Conservation (phyloP, 1,284 basidiomycete species). For the Tetrapyrgos nigripes region DNA sequence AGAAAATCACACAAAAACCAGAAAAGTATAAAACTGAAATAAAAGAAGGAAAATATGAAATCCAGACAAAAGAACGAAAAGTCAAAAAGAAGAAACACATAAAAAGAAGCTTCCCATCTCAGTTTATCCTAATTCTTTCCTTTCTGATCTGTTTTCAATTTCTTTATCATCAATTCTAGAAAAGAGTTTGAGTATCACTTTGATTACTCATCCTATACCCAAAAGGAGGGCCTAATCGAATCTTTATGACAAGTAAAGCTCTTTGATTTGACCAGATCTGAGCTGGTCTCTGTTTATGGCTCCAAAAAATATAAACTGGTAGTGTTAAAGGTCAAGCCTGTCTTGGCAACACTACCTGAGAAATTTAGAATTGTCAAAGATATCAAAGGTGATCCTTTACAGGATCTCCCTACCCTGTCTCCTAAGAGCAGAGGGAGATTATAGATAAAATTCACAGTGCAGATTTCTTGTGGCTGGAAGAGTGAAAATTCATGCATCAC, state of each 20-base stretch:
- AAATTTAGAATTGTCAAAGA: constrained; percentile 38
- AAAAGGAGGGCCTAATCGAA: too few relatives aligned
- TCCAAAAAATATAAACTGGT: constrained; percentile 45
- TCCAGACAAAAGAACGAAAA: too few relatives aligned
- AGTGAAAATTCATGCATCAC: constrained; percentile 34
- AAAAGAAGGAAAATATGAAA: too few relatives aligned
- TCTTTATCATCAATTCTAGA: too few relatives aligned
- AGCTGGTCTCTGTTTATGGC: constrained; percentile 9
- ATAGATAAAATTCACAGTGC: constrained; percentile 29
- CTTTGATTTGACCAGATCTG: background rate
- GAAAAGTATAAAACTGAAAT: too few relatives aligned
- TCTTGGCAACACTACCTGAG: constrained; percentile 31
- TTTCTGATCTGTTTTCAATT: too few relatives aligned
- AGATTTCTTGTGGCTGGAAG: constrained; percentile 38
- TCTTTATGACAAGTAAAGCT: background rate
- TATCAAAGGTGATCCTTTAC: constrained; percentile 40
- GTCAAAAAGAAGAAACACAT: too few relatives aligned
- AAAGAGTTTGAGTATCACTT: too few relatives aligned
- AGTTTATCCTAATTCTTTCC: too few relatives aligned
- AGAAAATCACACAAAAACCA: too few relatives aligned
- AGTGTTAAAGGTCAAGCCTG: constrained; percentile 32
- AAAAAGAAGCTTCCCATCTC: too few relatives aligned
- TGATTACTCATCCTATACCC: too few relatives aligned
- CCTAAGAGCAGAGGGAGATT: constrained; percentile 27
- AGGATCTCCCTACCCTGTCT: constrained; percentile 28